Percentiles rank a stretch among this genome's conserved stretches.
Evolutionary conservation across 345 rosid species (phyloP).

Genomic region (Lagerstroemia speciosa): DNA sequence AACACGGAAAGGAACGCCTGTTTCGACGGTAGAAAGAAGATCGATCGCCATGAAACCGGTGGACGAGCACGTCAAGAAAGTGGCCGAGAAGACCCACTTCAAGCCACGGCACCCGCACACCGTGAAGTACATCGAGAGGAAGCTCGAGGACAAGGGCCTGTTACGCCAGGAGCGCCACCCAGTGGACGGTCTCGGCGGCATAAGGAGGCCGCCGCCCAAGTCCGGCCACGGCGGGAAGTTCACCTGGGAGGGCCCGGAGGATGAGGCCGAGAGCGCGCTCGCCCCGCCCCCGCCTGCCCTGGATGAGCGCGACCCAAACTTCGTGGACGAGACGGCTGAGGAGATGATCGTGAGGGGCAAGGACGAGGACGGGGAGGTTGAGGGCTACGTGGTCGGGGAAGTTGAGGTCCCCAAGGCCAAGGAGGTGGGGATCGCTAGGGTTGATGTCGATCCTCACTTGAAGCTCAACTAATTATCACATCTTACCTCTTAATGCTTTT

Average conservation of each 20-base stretch:
- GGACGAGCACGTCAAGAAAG: slow-evolving; percentile 42
- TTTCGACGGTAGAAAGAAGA: not conserved
- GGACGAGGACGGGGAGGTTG: slow-evolving; percentile 29
- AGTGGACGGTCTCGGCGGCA: slow-evolving; percentile 45
- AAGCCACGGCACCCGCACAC: slow-evolving; percentile 44
- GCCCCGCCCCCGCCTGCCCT: slow-evolving; percentile 42
- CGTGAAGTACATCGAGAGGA: slow-evolving; percentile 50
- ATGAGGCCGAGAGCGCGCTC: slow-evolving; percentile 42
- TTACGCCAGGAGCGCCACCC: slow-evolving; percentile 76
- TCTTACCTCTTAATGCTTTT: too few relatives aligned
- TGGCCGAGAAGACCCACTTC: slow-evolving; percentile 35
- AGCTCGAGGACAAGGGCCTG: slow-evolving; percentile 60
- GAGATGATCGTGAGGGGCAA: slow-evolving; percentile 21
- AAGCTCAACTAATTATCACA: not conserved
- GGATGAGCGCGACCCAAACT: slow-evolving; percentile 73
- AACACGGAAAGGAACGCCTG: too few relatives aligned
- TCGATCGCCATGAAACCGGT: slow-evolving; percentile 25
- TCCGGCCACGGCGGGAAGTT: slow-evolving; percentile 81
- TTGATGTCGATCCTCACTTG: slow-evolving; percentile 52
- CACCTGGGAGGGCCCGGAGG: slow-evolving; percentile 81
- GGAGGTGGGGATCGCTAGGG: slow-evolving; percentile 51
- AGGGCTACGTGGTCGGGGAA: slow-evolving; percentile 37
- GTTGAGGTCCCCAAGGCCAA: slow-evolving; percentile 59
- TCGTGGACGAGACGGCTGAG: slow-evolving; percentile 51
- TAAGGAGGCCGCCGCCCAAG: slow-evolving; percentile 48